Evolutionary conservation across 2,329 filamentous ascomycete species (phyloP), one percentile per base, ranked within the genome.

Genomic region (Epichloe gansuensis): DNA sequence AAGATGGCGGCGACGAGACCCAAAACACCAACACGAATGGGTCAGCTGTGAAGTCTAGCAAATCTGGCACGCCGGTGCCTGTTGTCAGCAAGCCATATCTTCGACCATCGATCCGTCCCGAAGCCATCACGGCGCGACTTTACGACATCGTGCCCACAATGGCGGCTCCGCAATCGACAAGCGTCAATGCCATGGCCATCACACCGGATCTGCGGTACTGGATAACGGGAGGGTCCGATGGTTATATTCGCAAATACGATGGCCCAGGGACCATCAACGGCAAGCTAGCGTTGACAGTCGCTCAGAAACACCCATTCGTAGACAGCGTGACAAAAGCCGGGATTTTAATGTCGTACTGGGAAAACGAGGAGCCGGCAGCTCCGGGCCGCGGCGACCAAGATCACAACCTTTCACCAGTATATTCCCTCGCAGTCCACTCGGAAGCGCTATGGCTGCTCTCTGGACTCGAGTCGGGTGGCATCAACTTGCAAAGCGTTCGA

Each of bases 121-220:
- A 95, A 63, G 86, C 82, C n/a, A 71, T 95, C 48, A 84, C 77
- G 1, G 91, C 93, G 13, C 73, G 76, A 41, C 80, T 85, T 2
- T 98, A 97, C 72, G 93, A 98, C 65, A 95, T 98, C 54, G 85
- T 95, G 1, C 93, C 93, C 2, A 97, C 93, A 23, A 97, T 97
- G 71, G 93, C 93, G 2, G 93, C 93, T 3, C 93, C 93, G 1
- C 90, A 96, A 66, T 87, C 89, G 56, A 98, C 93, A 3, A 96
- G 89, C 50, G 88, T 98, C 68, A 98, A 98, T 64, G 85, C 89
- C 9, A 80, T 98, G 53, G 83, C 89, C 25, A 84, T 93, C 35
- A 98, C 93, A 0, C 90, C 89, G 2, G 93, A 98, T 66, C 84
- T 96, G 75, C 81, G 89, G 51, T 97, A 89, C 78, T 91, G 95